Conservation (phyloP, 2,329 filamentous ascomycete species). For the Verticillium zaregamsianum region DNA sequence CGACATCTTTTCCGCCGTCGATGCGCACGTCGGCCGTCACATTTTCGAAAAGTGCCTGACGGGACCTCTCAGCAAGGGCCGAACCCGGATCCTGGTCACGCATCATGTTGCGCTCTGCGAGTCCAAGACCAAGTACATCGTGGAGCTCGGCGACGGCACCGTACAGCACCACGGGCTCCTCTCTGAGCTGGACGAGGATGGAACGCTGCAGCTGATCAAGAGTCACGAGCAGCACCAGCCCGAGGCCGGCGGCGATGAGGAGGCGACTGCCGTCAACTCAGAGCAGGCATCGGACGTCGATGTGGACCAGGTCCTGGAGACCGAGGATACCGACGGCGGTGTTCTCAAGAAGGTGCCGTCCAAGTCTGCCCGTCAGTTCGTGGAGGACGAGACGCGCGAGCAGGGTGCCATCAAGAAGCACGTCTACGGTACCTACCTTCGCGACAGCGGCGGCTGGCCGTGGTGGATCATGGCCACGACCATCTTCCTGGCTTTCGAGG, state of each 20-base stretch:
- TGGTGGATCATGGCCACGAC: slow-evolving; percentile 55
- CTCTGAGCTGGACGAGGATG: slow-evolving; percentile 57
- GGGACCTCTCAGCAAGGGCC: slow-evolving; percentile 62
- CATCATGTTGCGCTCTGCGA: slow-evolving; percentile 73
- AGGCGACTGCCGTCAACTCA: slow-evolving; percentile 49
- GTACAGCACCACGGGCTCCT: slow-evolving; percentile 61
- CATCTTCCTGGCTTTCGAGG: slow-evolving; percentile 52
- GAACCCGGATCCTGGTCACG: slow-evolving; percentile 76
- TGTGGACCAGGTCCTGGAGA: slow-evolving; percentile 19
- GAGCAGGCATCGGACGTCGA: slow-evolving; percentile 38
- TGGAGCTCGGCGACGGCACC: slow-evolving; percentile 66
- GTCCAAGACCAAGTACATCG: slow-evolving; percentile 67
- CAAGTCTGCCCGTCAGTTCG: slow-evolving; percentile 63
- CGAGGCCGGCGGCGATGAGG: neutral
- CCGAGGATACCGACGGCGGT: slow-evolving; percentile 31
- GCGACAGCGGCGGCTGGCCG: slow-evolving; percentile 57
- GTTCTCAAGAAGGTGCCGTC: slow-evolving; percentile 45
- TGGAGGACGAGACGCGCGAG: slow-evolving; percentile 71
- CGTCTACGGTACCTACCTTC: slow-evolving; percentile 66
- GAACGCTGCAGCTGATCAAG: slow-evolving; percentile 53
- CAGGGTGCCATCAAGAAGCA: slow-evolving; percentile 62
- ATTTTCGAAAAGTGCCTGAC: slow-evolving; percentile 74
- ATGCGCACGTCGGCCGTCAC: slow-evolving; percentile 75
- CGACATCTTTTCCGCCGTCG: slow-evolving; percentile 80
- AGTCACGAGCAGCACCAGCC: slow-evolving; percentile 37